Evolutionary conservation across 2,329 filamentous ascomycete genomes (phyloP).

Genomic region (Alternaria longipes): DNA sequence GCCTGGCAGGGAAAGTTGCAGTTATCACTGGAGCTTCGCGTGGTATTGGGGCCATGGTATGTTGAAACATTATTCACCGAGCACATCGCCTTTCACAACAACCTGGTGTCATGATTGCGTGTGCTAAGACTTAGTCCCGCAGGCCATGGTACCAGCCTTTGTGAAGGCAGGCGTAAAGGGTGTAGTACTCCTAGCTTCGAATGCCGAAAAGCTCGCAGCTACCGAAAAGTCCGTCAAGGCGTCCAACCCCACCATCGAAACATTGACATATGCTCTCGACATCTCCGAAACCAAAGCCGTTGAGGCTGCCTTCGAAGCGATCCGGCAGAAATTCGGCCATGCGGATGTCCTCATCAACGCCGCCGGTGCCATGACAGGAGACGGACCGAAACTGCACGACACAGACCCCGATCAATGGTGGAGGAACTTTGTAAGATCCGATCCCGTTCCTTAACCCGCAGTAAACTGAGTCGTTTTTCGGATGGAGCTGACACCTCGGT

Average conservation of each 20-base stretch:
- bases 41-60: conserved; percentile 47
- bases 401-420: conserved; percentile 28
- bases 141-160: conserved; percentile 47
- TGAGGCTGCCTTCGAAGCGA: conserved; percentile 22
- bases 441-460: neutral
- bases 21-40: conserved; percentile 54
- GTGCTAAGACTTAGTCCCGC: neutral
- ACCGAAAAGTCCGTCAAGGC: conserved; percentile 34
- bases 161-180: conserved; percentile 46
- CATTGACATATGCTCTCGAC: conserved; percentile 42
- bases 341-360: conserved; percentile 32
- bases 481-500: neutral
- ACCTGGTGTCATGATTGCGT: neutral
- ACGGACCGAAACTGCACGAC: conserved; percentile 27
- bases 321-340: conserved; percentile 27
- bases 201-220: conserved; percentile 34
- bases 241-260: conserved; percentile 41
- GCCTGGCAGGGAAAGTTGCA: conserved; percentile 48
- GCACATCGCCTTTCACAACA: neutral
- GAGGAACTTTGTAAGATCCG: conserved; percentile 27
- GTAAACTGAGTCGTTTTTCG: neutral
- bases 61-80: neutral
- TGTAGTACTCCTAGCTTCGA: conserved; percentile 46
- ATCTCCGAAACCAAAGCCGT: conserved; percentile 33
- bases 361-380: conserved; percentile 22